These are phyloP conservation scores for Radiomyces spectabilis DNA, from an alignment of 192 early-diverging fungal genomes.

Conservation along the genomic window DNA sequence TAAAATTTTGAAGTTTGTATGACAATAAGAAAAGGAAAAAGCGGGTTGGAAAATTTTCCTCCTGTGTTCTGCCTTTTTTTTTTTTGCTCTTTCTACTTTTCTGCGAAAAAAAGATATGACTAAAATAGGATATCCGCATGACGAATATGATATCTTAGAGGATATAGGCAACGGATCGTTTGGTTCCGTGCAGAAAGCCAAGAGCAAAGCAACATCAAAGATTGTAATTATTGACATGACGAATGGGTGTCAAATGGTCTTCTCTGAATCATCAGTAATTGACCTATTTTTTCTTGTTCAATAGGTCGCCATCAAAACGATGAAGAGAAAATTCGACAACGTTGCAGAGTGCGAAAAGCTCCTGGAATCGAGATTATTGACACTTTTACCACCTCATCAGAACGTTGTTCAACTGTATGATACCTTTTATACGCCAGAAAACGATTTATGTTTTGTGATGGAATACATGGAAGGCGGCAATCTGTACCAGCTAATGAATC, in stretches of 20 bases:
- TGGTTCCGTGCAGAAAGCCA: conserved; percentile 65
- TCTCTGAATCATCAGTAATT: too few species aligned
- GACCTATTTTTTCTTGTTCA: background rate
- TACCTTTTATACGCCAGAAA: conserved; percentile 57
- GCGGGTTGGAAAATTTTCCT: too few species aligned
- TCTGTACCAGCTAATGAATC: conserved; percentile 83
- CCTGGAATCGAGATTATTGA: conserved; percentile 73
- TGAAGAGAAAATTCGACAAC: conserved; percentile 77
- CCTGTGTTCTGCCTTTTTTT: background rate
- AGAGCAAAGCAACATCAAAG: conserved; percentile 54
- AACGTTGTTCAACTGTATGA: conserved; percentile 82
- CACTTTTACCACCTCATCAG: conserved; percentile 61
- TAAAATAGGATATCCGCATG: conserved; percentile 6
- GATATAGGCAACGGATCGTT: conserved; percentile 83
- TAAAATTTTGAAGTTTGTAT: too few species aligned
- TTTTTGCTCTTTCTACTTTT: background rate
- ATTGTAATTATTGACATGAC: conserved; percentile 56
- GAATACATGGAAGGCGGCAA: conserved; percentile 91
- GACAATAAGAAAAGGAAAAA: too few species aligned
- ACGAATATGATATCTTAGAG: conserved; percentile 53
- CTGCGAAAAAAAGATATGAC: background rate
- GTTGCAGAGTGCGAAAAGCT: conserved; percentile 66
- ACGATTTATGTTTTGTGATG: conserved; percentile 87
- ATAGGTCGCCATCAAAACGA: conserved; percentile 82
- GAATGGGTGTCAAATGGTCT: too few species aligned